Conservation (phyloP, 805 yeast genomes). For the Ogataea ganodermae region DNA sequence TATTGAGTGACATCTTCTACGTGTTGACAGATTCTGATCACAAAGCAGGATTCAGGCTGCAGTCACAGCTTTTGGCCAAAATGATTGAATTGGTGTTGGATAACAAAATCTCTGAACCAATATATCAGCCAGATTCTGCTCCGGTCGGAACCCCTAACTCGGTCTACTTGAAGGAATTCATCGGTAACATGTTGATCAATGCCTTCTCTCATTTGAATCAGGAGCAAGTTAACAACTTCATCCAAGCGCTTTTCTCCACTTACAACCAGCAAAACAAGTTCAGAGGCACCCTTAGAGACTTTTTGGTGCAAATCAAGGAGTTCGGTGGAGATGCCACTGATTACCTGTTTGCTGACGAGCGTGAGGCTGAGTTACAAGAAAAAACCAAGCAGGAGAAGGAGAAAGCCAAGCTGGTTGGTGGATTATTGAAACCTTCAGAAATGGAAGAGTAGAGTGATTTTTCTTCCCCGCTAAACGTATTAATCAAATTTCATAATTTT, state of each 20-base stretch:
- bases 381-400: slow-evolving; percentile 71
- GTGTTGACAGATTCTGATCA: slow-evolving; percentile 97
- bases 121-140: slow-evolving; percentile 78
- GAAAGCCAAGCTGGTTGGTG: slow-evolving; percentile 86
- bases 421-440: slow-evolving; percentile 91
- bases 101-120: slow-evolving; percentile 70
- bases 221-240: slow-evolving; percentile 80
- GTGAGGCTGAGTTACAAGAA: slow-evolving; percentile 72
- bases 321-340: slow-evolving; percentile 95
- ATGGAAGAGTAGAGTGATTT: slow-evolving; percentile 62
- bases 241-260: slow-evolving; percentile 71
- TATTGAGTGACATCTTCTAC: slow-evolving; percentile 86
- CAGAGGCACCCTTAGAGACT: slow-evolving; percentile 86
- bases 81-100: slow-evolving; percentile 82
- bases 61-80: slow-evolving; percentile 79
- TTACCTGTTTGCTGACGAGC: slow-evolving; percentile 91
- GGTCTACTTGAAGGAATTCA: slow-evolving; percentile 73
- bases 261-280: slow-evolving; percentile 76
- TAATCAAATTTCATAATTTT: not conserved
- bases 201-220: slow-evolving; percentile 93
- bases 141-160: slow-evolving; percentile 84
- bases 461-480: not conserved
- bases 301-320: slow-evolving; percentile 93
- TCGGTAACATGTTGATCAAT: slow-evolving; percentile 75
- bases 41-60: slow-evolving; percentile 91